Evolutionary conservation across 2,329 filamentous ascomycete species (phyloP), one percentile per base, ranked within the genome.

Genomic region (Colletotrichum phormii): DNA sequence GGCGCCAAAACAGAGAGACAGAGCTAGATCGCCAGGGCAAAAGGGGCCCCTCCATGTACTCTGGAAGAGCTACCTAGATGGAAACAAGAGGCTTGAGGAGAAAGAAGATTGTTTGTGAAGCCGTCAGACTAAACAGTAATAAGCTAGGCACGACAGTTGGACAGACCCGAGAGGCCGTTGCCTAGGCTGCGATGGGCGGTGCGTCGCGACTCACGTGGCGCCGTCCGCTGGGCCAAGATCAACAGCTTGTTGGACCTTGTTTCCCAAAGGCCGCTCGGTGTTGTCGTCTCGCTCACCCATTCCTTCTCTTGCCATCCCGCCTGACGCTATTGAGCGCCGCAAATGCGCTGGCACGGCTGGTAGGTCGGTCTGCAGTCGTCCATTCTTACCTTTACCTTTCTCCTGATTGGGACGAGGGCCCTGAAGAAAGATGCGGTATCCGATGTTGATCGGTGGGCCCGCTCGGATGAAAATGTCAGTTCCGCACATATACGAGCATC

Each of bases 251-350:
- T 58, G 18, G 29, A 35, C 54, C 35, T 22, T 11, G 2, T 42
- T 60, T 26, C n/a, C 57, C 57, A 26, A 26, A 26, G 12, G 35
- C 57, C 31, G 57, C 33, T 58, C 64, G 24, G 55, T 71, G 54
- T 49, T 37, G 64, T 62, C 57, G 61, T 58, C 63, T 49, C 37
- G 6, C 55, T n/a, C 22, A 18, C 42, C 13, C 35, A 18, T 24
- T 24, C 13, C 22, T 3, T 53, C 31, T 26, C 18, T 13, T 18
- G 5, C 26, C 26, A 31, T 35, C 46, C 33, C 33, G 31, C 49
- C 67, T 55, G 61, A 65, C 55, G 35, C 71, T 70, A 58, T 71
- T 24, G 71, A 73, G 59, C 60, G 71, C 71, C 71, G 35, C 18
- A 42, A 61, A 61, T 71, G 66, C 71, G 66, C 35, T 65, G 61